phyloP scores from a whole-genome alignment of 2,329 filamentous ascomycete species.

The Penicillium olsonii region DNA sequence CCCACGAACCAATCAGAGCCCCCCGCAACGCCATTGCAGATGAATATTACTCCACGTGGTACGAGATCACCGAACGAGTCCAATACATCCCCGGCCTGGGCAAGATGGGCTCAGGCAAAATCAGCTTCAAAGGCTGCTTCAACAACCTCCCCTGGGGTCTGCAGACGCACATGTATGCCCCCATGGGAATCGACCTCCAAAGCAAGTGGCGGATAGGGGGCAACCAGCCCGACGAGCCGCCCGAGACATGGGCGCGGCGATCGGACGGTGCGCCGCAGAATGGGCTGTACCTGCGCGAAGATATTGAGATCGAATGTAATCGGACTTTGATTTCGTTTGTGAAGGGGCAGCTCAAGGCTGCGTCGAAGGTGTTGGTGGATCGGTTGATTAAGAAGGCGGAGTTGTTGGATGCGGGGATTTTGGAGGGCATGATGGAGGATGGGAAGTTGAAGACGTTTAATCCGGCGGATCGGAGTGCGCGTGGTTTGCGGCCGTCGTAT shows the following conservation, averaged over 20 bases:
- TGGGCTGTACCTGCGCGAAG: slow-evolving; percentile 81
- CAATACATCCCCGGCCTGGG: slow-evolving; percentile 66
- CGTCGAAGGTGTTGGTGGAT: slow-evolving; percentile 70
- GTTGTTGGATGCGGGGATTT: slow-evolving; percentile 30
- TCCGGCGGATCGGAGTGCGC: slow-evolving; percentile 17
- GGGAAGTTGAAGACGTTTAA: slow-evolving; percentile 23
- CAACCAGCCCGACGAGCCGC: slow-evolving; percentile 68
- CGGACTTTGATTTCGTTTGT: slow-evolving; percentile 74
- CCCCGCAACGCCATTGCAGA: slow-evolving; percentile 68
- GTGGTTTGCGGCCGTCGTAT: neutral
- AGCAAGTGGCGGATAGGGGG: slow-evolving; percentile 77
- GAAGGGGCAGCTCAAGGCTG: slow-evolving; percentile 77
- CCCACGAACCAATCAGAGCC: slow-evolving; percentile 67
- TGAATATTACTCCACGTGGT: slow-evolving; percentile 75
- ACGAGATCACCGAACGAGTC: slow-evolving; percentile 75
- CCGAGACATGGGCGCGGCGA: slow-evolving; percentile 66
- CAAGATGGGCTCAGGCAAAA: slow-evolving; percentile 62
- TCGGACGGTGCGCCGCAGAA: slow-evolving; percentile 61
- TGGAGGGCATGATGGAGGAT: slow-evolving; percentile 21
- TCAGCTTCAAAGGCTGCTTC: slow-evolving; percentile 80
- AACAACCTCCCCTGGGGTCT: slow-evolving; percentile 71
- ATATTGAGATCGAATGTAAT: slow-evolving; percentile 81
- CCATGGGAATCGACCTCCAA: slow-evolving; percentile 76
- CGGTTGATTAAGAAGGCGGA: slow-evolving; percentile 58
- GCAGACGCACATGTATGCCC: slow-evolving; percentile 81